Evolutionary conservation across 2,329 filamentous ascomycete genomes (phyloP).

Genomic region (Xylariales sp.): DNA sequence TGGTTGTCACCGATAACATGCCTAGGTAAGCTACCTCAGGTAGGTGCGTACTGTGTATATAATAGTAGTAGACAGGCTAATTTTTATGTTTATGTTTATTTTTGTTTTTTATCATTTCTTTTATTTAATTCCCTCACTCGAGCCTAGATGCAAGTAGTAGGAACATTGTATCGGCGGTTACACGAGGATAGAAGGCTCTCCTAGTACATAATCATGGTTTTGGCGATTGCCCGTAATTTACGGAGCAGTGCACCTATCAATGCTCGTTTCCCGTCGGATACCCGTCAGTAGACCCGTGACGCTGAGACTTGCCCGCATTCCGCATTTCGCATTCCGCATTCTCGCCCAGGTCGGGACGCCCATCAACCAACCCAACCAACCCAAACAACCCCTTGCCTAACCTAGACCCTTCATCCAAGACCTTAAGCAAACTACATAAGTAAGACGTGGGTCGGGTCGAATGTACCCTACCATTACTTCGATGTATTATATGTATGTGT

Average conservation of each 20-base stretch:
- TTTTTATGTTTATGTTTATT: too few relatives aligned
- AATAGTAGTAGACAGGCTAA: too few relatives aligned
- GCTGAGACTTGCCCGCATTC: neutral
- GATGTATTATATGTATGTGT: too few relatives aligned
- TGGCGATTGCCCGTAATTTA: neutral
- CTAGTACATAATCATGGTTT: neutral
- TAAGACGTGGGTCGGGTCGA: constrained; percentile 25
- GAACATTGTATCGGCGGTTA: neutral
- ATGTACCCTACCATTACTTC: constrained; percentile 35
- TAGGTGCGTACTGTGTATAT: too few relatives aligned
- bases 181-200: neutral
- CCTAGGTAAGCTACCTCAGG: neutral
- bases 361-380: neutral
- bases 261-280: neutral
- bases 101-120: too few relatives aligned
- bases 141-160: neutral
- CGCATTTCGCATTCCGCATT: neutral
- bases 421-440: constrained; percentile 7
- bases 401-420: neutral
- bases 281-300: neutral
- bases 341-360: neutral
- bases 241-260: neutral
- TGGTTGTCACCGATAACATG: neutral
- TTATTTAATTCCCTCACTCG: neutral
- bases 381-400: neutral